Evolutionary conservation across 768 basidiomycete genomes (phyloP).

Genomic region (Suillus paluster): DNA sequence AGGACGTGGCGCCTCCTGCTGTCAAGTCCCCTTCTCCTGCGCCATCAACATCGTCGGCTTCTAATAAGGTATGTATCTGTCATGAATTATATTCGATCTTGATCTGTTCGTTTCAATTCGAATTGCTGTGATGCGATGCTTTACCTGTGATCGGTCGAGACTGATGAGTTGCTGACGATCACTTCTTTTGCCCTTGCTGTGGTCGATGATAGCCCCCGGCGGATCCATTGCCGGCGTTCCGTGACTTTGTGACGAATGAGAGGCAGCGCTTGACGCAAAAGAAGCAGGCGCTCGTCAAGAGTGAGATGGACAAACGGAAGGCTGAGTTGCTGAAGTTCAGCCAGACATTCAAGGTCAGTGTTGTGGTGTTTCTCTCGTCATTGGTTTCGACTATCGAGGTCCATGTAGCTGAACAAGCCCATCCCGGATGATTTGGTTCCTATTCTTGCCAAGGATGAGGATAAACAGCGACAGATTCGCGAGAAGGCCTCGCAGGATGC

Average conservation of each 20-base stretch:
- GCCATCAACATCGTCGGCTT: constrained; percentile 46
- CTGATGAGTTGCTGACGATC: constrained; percentile 12
- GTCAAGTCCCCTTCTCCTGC: constrained; percentile 70
- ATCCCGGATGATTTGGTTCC: constrained; percentile 94
- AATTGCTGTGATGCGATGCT: constrained; percentile 2
- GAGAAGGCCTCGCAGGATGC: constrained; percentile 80
- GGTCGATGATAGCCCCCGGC: constrained; percentile 56
- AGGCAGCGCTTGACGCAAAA: constrained; percentile 90
- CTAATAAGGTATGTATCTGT: constrained; percentile 51
- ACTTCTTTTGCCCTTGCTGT: constrained; percentile 10
- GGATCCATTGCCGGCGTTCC: constrained; percentile 83
- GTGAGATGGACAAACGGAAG: constrained; percentile 93
- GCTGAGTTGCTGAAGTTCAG: constrained; percentile 94
- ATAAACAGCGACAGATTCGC: constrained; percentile 81
- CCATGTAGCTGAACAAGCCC: constrained; percentile 81
- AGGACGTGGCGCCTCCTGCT: constrained; percentile 48
- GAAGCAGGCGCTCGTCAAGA: constrained; percentile 86
- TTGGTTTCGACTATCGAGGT: constrained; percentile 5
- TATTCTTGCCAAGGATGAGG: constrained; percentile 92
- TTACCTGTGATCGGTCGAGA: constrained; percentile 17
- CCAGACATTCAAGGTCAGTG: constrained; percentile 86
- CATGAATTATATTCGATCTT: constrained; percentile 2
- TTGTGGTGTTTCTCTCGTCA: background rate
- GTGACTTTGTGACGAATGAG: constrained; percentile 91
- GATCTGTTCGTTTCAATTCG: constrained; percentile 8